Evolutionary conservation across 768 basidiomycete species (phyloP), one percentile per base, ranked within the genome.

Genomic region (Termitomyces sp.): DNA sequence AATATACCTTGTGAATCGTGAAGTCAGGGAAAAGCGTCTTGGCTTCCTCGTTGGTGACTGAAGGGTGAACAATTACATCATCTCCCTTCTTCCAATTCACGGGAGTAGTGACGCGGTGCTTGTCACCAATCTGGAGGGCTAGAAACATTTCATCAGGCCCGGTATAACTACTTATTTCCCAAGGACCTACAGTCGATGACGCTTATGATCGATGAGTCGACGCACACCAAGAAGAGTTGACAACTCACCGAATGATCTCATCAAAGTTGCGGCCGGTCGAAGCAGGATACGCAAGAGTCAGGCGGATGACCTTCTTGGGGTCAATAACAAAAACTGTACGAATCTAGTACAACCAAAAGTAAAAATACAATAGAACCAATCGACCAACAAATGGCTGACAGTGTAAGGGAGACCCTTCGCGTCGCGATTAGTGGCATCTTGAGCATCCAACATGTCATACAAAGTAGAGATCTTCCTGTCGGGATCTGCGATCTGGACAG

Each of bases 281-380:
- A 47, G 96, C 95, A 56, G 97, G 97, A 77, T 98, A 98, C 26
- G 93, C 75, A 61, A 99, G 64, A 15, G 84, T 90, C 64, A 97
- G 75, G 58, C 96, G 90, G 68, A 99, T 97, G 64, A 84, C 80
- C 76, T 97, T 93, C 75, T 92, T 93, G 44, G 97, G 95, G 75
- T 99, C 97, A 65, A 99, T 93, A 61, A 99, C 76, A 72, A 96
- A 99, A 58, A 99, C 97, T 8, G 93, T 97, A 57, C 97, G 88
- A 72, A 99, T 84, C 88, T 91, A 54, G 17, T 44, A 43, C 24
- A n/a, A 43, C 11, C 4, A 21, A 15, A 28, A 3, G 54, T 26
- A 43, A 19, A 28, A 14, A 45, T 50, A 3, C 5, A 52, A 11
- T 11, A 22, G 7, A 9, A 14, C 14, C 45, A 11, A 19, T 34